phyloP scores from a whole-genome alignment of 495 filamentous ascomycete species.

The Letharia lupina region DNA sequence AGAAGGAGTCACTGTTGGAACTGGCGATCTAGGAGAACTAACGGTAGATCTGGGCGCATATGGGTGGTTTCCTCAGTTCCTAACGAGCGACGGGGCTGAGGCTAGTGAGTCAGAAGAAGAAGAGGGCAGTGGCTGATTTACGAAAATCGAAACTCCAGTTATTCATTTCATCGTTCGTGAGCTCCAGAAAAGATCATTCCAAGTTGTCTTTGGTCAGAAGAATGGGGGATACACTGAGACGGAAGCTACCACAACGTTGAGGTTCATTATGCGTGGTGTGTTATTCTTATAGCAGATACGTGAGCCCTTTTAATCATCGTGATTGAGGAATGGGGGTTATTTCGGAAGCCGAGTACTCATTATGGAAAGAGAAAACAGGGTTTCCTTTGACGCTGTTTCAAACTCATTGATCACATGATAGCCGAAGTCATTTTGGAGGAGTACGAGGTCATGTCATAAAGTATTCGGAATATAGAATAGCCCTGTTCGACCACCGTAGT shows the following conservation, averaged over 20 bases:
- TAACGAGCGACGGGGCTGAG: constrained; percentile 43
- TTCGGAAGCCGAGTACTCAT: too few relatives aligned
- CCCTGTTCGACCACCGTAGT: too few relatives aligned
- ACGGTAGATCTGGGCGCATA: constrained; percentile 56
- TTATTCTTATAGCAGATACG: neutral
- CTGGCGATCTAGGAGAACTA: constrained; percentile 58
- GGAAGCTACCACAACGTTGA: neutral
- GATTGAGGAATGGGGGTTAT: too few relatives aligned
- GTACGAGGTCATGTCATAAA: too few relatives aligned
- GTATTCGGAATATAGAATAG: too few relatives aligned
- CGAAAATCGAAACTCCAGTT: neutral
- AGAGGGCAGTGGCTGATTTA: constrained; percentile 4
- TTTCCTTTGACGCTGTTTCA: too few relatives aligned
- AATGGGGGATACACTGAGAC: neutral
- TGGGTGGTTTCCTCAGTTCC: constrained; percentile 66
- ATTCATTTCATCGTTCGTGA: neutral
- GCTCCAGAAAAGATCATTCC: neutral
- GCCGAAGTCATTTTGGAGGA: neutral
- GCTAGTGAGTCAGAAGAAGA: constrained; percentile 22
- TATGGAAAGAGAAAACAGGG: too few relatives aligned
- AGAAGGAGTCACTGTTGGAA: constrained; percentile 63
- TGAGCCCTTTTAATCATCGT: too few relatives aligned
- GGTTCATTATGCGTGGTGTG: neutral
- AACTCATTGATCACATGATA: neutral
- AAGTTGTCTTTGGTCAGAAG: neutral